phyloP scores from a whole-genome alignment of 176 grass and related monocot genomes.

The Phyllostachys edulis region DNA sequence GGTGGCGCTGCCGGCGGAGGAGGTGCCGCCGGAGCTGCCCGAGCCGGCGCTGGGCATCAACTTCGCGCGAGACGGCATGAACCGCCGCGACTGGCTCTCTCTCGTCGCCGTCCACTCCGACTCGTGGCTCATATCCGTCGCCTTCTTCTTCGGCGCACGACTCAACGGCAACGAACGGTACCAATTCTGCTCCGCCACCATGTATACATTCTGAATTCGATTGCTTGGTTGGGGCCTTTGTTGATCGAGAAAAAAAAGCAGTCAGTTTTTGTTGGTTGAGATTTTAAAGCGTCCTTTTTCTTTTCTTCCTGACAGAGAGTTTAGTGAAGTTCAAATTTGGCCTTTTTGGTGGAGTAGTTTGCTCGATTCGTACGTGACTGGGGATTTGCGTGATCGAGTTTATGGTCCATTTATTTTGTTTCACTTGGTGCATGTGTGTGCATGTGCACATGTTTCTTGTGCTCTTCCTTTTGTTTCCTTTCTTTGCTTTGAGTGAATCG shows the following conservation, averaged over 20 bases:
- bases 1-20: constrained; percentile 65
- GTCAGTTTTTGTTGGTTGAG: background rate
- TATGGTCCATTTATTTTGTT: constrained; percentile 26
- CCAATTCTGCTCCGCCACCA: background rate
- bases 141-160: constrained; percentile 63
- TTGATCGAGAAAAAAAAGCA: too few species aligned
- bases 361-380: constrained; percentile 25
- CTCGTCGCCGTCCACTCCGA: constrained; percentile 77
- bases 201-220: background rate
- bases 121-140: constrained; percentile 76
- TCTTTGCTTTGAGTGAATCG: constrained; percentile 48
- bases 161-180: constrained; percentile 72
- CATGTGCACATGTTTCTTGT: constrained; percentile 44
- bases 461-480: constrained; percentile 29
- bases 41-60: constrained; percentile 82
- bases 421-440: constrained; percentile 36
- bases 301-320: background rate
- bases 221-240: background rate
- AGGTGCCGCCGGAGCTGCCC: constrained; percentile 76
- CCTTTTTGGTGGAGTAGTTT: constrained; percentile 24
- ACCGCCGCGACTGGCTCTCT: constrained; percentile 69
- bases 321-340: constrained; percentile 22
- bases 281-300: constrained; percentile 4
- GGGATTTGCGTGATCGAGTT: constrained; percentile 29
- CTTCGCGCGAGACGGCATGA: constrained; percentile 76